These are phyloP conservation scores for Aspergillus asperescens DNA, from an alignment of 495 filamentous ascomycete species.

Conservation along the genomic window DNA sequence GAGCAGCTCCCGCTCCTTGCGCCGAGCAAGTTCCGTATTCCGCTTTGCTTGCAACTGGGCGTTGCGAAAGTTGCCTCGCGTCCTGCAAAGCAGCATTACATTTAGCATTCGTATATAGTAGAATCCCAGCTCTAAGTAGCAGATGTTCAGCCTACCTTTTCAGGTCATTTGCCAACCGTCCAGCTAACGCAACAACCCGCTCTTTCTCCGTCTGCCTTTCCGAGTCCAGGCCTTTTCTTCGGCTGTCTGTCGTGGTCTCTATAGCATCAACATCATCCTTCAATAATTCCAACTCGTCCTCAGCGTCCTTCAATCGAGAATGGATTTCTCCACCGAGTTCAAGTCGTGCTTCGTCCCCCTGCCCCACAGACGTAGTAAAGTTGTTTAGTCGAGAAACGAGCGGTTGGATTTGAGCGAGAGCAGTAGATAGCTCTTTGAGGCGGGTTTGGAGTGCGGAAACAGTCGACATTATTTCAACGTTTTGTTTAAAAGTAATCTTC, in stretches of 20 bases:
- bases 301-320: slow-evolving; percentile 71
- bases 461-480: slow-evolving; percentile 42
- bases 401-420: slow-evolving; percentile 61
- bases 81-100: slow-evolving; percentile 29
- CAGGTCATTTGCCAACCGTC: slow-evolving; percentile 60
- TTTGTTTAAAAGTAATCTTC: not conserved
- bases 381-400: slow-evolving; percentile 69
- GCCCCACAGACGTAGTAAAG: slow-evolving; percentile 55
- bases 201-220: slow-evolving; percentile 52
- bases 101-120: not conserved
- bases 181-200: slow-evolving; percentile 57
- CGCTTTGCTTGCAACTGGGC: slow-evolving; percentile 79
- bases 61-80: slow-evolving; percentile 69
- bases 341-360: slow-evolving; percentile 60
- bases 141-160: slow-evolving; percentile 48
- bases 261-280: slow-evolving; percentile 72
- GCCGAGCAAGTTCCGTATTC: slow-evolving; percentile 64
- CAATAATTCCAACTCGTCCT: slow-evolving; percentile 80
- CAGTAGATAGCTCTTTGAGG: slow-evolving; percentile 61
- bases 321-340: slow-evolving; percentile 83
- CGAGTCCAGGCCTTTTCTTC: slow-evolving; percentile 36
- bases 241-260: slow-evolving; percentile 35
- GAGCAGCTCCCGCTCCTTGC: slow-evolving; percentile 71
- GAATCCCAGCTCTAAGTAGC: not conserved
- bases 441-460: slow-evolving; percentile 59